Evolutionary conservation across 176 grass and related monocot genomes (phyloP).

Genomic region (Aegilops tauschii): DNA sequence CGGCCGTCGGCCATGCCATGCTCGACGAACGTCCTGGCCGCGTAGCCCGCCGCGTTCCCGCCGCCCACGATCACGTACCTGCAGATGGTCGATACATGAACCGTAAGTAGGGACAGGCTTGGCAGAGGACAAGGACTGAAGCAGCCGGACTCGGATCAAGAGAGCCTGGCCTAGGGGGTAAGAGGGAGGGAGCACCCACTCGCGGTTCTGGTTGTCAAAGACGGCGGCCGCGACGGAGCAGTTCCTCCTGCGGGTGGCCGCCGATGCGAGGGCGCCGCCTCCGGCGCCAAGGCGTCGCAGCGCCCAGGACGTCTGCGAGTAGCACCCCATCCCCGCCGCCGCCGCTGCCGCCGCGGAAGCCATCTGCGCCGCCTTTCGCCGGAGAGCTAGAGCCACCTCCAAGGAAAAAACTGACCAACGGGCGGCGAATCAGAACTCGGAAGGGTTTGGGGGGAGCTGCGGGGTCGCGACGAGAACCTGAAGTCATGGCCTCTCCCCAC

Average conservation of each 20-base stretch:
- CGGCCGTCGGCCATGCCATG: constrained; percentile 83
- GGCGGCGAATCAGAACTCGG: not conserved
- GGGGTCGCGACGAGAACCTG: constrained; percentile 30
- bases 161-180: not conserved
- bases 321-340: not conserved
- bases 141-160: not conserved
- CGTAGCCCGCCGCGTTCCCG: constrained; percentile 87
- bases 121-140: not conserved
- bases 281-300: constrained; percentile 21
- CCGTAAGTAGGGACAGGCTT: not conserved
- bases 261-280: not conserved
- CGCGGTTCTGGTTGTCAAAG: constrained; percentile 66
- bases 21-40: constrained; percentile 80
- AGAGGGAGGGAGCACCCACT: constrained; percentile 34
- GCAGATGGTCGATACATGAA: not conserved
- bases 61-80: constrained; percentile 96
- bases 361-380: constrained; percentile 39
- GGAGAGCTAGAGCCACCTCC: constrained; percentile 53
- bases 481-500: constrained; percentile 16
- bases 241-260: not conserved
- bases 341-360: constrained; percentile 14
- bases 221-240: constrained; percentile 39
- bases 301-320: constrained; percentile 25
- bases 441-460: not conserved
- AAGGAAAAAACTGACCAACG: not conserved